A percentile compares a stretch with the other conserved stretches of the same genome.
Evolutionary conservation across 176 grass and related monocot species (phyloP).

Genomic region (Dactylis glomerata): DNA sequence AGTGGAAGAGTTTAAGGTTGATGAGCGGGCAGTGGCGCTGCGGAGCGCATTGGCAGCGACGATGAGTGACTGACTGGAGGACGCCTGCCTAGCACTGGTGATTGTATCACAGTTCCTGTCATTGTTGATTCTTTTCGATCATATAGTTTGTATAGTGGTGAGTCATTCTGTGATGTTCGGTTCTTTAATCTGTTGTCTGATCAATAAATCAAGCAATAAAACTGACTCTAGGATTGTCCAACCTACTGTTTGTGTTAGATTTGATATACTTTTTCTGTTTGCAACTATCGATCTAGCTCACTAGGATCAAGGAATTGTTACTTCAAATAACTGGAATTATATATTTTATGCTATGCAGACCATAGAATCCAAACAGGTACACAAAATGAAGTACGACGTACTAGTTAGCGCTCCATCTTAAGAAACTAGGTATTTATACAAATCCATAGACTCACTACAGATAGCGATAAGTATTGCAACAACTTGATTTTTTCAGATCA

Average conservation of each 20-base stretch:
- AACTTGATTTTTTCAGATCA: neutral
- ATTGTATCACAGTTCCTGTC: constrained; percentile 11
- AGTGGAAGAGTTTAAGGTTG: constrained; percentile 29
- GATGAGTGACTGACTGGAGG: neutral
- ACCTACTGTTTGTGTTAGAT: neutral
- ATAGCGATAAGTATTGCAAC: neutral
- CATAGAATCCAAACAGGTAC: no score
- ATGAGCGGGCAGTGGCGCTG: constrained; percentile 38
- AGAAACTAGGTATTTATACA: neutral
- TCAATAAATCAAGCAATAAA: constrained; percentile 36
- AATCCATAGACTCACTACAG: neutral
- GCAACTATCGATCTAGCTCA: neutral
- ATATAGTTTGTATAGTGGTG: constrained; percentile 20
- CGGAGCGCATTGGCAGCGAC: constrained; percentile 41
- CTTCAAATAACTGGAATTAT: neutral
- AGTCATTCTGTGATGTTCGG: constrained; percentile 32
- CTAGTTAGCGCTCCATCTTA: no score
- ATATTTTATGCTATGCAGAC: no score
- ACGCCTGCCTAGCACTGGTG: constrained; percentile 10
- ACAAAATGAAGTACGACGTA: no score
- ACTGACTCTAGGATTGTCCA: neutral
- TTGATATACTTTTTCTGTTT: neutral
- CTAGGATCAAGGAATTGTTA: neutral
- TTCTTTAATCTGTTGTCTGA: constrained; percentile 26
- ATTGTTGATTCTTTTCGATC: constrained; percentile 40